phyloP scores from a whole-genome alignment of 805 yeast species.

The Candida montana region DNA sequence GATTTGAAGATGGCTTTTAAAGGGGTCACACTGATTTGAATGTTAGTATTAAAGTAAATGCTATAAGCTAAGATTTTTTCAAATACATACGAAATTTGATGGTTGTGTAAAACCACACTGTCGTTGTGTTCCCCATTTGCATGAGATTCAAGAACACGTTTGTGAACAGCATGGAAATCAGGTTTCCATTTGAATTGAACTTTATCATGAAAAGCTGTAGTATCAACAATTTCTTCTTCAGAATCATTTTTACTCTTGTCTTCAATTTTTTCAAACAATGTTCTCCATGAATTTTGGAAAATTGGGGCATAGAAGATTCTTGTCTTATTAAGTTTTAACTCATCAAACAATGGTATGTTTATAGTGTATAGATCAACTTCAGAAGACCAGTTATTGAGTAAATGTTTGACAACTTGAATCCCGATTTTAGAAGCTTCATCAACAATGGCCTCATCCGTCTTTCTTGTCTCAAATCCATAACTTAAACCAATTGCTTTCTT shows the following conservation, averaged over 20 bases:
- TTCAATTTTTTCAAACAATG: slow-evolving; percentile 40
- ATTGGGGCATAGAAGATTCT: slow-evolving; percentile 73
- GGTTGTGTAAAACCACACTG: slow-evolving; percentile 28
- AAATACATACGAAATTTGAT: slow-evolving; percentile 24
- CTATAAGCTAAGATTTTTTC: too few relatives aligned
- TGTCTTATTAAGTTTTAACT: slow-evolving; percentile 48
- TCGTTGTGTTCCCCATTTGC: slow-evolving; percentile 24
- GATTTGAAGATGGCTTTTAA: slow-evolving; percentile 65
- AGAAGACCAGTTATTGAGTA: slow-evolving; percentile 53
- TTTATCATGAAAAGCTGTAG: slow-evolving; percentile 34
- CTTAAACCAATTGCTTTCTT: slow-evolving; percentile 72
- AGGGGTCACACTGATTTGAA: slow-evolving; percentile 53
- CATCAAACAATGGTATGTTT: slow-evolving; percentile 70
- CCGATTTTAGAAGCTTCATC: slow-evolving; percentile 62
- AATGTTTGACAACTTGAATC: slow-evolving; percentile 54
- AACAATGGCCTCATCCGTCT: slow-evolving; percentile 32
- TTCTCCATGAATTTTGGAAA: slow-evolving; percentile 73
- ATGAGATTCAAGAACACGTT: slow-evolving; percentile 37
- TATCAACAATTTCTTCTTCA: slow-evolving; percentile 42
- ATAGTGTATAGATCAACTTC: slow-evolving; percentile 72
- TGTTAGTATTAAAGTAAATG: too few relatives aligned
- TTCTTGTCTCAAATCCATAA: slow-evolving; percentile 63
- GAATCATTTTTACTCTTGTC: slow-evolving; percentile 11
- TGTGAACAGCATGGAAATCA: slow-evolving; percentile 63
- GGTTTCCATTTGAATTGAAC: slow-evolving; percentile 78